Conservation (phyloP, 2,329 filamentous ascomycete species). For the Pezicula rhizophila region DNA sequence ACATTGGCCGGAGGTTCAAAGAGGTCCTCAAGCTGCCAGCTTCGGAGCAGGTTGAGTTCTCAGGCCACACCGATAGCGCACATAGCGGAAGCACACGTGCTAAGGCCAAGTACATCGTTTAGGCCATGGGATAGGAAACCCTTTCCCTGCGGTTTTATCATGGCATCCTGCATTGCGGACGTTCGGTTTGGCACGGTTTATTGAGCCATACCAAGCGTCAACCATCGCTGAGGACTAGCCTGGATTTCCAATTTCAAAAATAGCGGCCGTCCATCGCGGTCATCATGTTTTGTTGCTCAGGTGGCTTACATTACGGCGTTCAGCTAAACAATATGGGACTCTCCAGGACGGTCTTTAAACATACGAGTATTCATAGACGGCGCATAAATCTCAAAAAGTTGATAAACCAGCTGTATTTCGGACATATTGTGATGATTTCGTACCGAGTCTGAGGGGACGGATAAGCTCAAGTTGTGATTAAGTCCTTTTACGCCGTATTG, state of each 20-base stretch:
- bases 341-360: slow-evolving; percentile 1
- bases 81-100: slow-evolving; percentile 90
- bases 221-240: too few species aligned
- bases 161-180: slow-evolving; percentile 15
- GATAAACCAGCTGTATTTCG: neutral
- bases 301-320: slow-evolving; percentile 13
- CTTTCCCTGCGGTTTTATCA: slow-evolving; percentile 7
- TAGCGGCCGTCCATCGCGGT: neutral
- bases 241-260: too few species aligned
- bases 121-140: slow-evolving; percentile 27
- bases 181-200: neutral
- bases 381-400: slow-evolving; percentile 2
- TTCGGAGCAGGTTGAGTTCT: slow-evolving; percentile 83
- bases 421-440: neutral
- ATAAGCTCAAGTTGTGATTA: too few species aligned
- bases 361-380: slow-evolving; percentile 13
- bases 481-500: too few species aligned
- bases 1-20: slow-evolving; percentile 90
- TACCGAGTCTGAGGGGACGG: too few species aligned
- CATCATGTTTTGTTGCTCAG: slow-evolving; percentile 4
- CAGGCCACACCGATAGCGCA: slow-evolving; percentile 90
- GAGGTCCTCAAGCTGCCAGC: slow-evolving; percentile 75
- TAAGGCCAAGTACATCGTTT: slow-evolving; percentile 88
- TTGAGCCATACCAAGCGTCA: neutral
- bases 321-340: slow-evolving; percentile 8